phyloP scores from a whole-genome alignment of 768 basidiomycete species.

The Tricholoma hemisulphureum region DNA sequence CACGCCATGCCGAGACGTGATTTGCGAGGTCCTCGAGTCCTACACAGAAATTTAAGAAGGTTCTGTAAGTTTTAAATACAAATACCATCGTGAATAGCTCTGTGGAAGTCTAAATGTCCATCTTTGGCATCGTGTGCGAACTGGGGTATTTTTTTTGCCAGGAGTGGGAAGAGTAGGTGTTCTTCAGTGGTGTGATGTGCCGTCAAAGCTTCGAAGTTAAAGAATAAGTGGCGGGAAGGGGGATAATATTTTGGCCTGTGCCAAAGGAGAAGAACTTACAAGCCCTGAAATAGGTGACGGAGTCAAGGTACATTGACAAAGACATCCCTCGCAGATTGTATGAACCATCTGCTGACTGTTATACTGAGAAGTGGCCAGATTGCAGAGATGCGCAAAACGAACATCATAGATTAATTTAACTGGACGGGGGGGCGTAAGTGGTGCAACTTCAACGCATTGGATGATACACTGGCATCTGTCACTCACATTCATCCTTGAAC shows the following conservation, averaged over 20 bases:
- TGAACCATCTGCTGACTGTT: constrained; percentile 30
- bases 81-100: constrained; percentile 52
- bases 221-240: not conserved
- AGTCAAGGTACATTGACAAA: constrained; percentile 41
- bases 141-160: constrained; percentile 48
- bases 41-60: constrained; percentile 9
- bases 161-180: constrained; percentile 47
- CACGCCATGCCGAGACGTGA: constrained; percentile 42
- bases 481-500: constrained; percentile 39
- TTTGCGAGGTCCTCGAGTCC: constrained; percentile 44
- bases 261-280: constrained; percentile 30
- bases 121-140: constrained; percentile 41
- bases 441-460: no score
- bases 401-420: constrained; percentile 5
- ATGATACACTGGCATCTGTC: no score
- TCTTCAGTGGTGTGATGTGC: constrained; percentile 59
- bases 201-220: constrained; percentile 40
- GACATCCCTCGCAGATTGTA: constrained; percentile 45
- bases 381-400: not conserved
- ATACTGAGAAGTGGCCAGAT: not conserved
- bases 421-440: not conserved
- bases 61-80: not conserved
- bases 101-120: constrained; percentile 48
- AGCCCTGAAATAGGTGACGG: constrained; percentile 36
- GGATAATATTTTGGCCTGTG: not conserved